Conservation (phyloP, 169 alveolate species). For the Plasmodium reichenowi region DNA sequence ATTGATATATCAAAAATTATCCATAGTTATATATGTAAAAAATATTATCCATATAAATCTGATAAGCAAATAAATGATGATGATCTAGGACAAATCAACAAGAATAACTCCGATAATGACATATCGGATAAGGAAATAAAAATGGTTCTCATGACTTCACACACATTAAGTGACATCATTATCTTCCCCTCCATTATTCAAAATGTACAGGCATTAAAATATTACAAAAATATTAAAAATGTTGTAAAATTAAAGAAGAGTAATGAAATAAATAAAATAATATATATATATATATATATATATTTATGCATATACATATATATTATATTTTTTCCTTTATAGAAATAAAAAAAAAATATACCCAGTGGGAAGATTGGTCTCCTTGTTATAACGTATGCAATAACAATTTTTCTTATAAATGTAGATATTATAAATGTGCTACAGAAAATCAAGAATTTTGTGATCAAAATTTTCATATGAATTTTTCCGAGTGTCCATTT, state of each 20-base stretch:
- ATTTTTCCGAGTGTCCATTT: constrained; percentile 27
- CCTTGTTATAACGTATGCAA: constrained; percentile 58
- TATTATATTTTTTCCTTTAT: neutral
- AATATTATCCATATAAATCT: neutral
- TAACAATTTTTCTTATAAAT: constrained; percentile 43
- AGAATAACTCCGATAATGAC: neutral
- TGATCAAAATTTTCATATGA: constrained; percentile 28
- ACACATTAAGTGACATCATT: constrained; percentile 22
- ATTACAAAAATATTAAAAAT: constrained; percentile 43
- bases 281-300: neutral
- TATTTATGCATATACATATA: neutral
- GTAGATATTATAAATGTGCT: constrained; percentile 36
- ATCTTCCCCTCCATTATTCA: constrained; percentile 4
- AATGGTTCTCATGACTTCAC: constrained; percentile 48
- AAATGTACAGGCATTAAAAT: neutral
- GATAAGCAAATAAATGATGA: neutral
- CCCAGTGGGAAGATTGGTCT: constrained; percentile 33
- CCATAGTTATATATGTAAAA: constrained; percentile 1
- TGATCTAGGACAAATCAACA: too few relatives aligned
- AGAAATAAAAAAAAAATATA: constrained; percentile 12
- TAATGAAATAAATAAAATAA: neutral
- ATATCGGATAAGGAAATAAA: constrained; percentile 3
- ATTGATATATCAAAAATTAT: constrained; percentile 28
- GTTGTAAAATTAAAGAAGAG: constrained; percentile 46
- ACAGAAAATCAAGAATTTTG: constrained; percentile 30